These are phyloP conservation scores for Phytophthora cryptogea DNA, from an alignment of 352 stramenopile genomes.

Conservation along the genomic window DNA sequence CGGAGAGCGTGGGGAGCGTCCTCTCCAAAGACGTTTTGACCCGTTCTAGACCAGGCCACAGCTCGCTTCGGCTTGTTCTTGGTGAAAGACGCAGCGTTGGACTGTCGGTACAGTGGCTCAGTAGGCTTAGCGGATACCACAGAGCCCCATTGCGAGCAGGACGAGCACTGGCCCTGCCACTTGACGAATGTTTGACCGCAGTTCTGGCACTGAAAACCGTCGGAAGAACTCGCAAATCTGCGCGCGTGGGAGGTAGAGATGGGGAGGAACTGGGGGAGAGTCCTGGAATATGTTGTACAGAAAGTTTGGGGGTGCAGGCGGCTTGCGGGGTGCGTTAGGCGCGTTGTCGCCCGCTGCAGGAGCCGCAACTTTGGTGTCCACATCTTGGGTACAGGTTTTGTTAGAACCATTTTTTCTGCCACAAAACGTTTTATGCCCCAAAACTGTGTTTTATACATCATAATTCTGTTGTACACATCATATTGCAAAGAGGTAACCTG, in stretches of 20 bases:
- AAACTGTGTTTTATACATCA: too few relatives aligned
- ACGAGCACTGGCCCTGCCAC: constrained; percentile 86
- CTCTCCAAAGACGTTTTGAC: constrained; percentile 22
- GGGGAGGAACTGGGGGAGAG: not conserved
- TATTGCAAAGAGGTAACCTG: too few relatives aligned
- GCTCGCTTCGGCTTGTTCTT: constrained; percentile 42
- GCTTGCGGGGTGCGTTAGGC: constrained; percentile 1
- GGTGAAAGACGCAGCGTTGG: constrained; percentile 54
- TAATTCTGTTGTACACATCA: too few relatives aligned
- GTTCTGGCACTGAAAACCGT: constrained; percentile 49
- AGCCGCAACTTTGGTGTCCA: not conserved
- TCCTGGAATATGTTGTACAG: not conserved
- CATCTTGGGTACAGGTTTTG: not conserved
- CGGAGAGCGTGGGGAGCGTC: constrained; percentile 41
- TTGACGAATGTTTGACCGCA: constrained; percentile 79
- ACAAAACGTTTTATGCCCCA: too few relatives aligned
- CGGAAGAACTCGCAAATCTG: constrained; percentile 28
- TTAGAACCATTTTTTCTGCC: too few relatives aligned
- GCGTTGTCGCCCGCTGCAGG: not conserved
- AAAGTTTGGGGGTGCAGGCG: not conserved
- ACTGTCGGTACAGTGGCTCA: constrained; percentile 57
- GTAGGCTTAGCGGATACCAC: constrained; percentile 62
- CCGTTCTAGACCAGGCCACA: constrained; percentile 43
- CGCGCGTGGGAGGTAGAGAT: constrained; percentile 1
- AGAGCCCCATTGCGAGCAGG: constrained; percentile 91